Conservation (phyloP, 192 early-diverging fungal genomes). For the Coemansia sp. region DNA sequence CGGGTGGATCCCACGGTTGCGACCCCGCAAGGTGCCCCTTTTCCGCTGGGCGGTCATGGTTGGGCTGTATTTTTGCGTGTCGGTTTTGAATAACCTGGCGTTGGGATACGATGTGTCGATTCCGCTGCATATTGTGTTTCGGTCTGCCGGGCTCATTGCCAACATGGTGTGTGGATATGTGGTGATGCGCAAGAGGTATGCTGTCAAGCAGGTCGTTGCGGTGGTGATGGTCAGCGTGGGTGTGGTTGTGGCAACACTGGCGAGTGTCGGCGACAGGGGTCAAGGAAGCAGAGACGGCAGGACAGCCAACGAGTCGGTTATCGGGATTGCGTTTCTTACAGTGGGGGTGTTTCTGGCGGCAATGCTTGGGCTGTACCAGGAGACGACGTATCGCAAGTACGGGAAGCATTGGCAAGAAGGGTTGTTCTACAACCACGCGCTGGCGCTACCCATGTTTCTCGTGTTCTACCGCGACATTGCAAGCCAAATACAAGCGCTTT, state of each 20-base stretch:
- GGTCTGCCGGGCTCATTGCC: conserved; percentile 77
- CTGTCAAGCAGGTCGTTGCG: conserved; percentile 50
- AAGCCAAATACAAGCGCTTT: conserved; percentile 42
- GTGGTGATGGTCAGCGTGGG: conserved; percentile 77
- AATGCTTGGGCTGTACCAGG: conserved; percentile 80
- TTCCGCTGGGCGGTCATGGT: conserved; percentile 73
- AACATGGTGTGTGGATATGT: conserved; percentile 76
- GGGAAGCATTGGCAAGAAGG: conserved; percentile 86
- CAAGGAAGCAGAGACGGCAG: not conserved
- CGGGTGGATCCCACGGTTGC: conserved; percentile 50
- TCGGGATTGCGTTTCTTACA: conserved; percentile 67
- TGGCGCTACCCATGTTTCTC: conserved; percentile 79
- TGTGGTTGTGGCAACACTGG: conserved; percentile 68
- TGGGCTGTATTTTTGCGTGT: conserved; percentile 71
- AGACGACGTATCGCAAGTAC: conserved; percentile 71
- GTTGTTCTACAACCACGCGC: conserved; percentile 82
- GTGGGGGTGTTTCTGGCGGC: conserved; percentile 75
- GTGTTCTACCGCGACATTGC: conserved; percentile 68
- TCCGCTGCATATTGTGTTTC: conserved; percentile 89
- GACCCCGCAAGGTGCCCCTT: conserved; percentile 64
- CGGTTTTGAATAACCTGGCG: conserved; percentile 79
- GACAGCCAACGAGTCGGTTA: conserved; percentile 47
- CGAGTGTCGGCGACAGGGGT: conserved; percentile 14
- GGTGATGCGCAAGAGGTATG: conserved; percentile 62
- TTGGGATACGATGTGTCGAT: conserved; percentile 79